Conservation (phyloP, 768 basidiomycete genomes). For the Favolaschia claudopus region DNA sequence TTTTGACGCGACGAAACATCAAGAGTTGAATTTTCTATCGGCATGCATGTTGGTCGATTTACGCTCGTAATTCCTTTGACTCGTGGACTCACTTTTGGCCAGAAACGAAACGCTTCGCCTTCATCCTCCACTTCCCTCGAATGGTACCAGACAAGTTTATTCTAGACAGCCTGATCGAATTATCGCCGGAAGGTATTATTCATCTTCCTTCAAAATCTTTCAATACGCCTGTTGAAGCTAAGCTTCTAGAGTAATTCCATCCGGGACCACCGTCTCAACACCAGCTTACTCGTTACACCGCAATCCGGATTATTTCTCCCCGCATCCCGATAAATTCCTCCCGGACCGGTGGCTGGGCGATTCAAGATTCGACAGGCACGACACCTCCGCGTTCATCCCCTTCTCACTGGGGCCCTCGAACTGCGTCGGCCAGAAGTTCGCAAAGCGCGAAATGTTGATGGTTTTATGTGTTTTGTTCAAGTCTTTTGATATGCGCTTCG, state of each 20-base stretch:
- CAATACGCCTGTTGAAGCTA: background rate
- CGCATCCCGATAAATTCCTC: conserved; percentile 51
- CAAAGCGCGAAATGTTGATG: conserved; percentile 49
- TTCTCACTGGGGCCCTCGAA: conserved; percentile 51
- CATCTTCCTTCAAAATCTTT: background rate
- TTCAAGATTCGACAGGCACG: conserved; percentile 26
- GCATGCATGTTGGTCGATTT: conserved; percentile 43
- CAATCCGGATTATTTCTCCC: conserved; percentile 56
- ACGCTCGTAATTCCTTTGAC: background rate
- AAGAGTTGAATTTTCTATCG: conserved; percentile 42
- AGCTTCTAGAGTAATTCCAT: conserved; percentile 50
- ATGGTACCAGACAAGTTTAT: conserved; percentile 42
- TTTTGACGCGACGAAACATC: conserved; percentile 33
- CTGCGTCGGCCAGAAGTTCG: conserved; percentile 53
- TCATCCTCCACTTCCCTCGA: conserved; percentile 55
- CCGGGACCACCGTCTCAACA: conserved; percentile 52
- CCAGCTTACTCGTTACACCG: conserved; percentile 54
- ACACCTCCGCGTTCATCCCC: conserved; percentile 47
- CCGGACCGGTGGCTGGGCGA: conserved; percentile 47
- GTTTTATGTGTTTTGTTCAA: conserved; percentile 45
- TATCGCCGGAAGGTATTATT: conserved; percentile 1
- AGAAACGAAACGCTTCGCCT: conserved; percentile 61
- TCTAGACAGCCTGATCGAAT: background rate
- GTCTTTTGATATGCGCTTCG: conserved; percentile 46
- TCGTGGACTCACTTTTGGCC: background rate